Evolutionary conservation across 164 flowering plant genomes (phyloP).

Genomic region (Kingdonia uniflora): DNA sequence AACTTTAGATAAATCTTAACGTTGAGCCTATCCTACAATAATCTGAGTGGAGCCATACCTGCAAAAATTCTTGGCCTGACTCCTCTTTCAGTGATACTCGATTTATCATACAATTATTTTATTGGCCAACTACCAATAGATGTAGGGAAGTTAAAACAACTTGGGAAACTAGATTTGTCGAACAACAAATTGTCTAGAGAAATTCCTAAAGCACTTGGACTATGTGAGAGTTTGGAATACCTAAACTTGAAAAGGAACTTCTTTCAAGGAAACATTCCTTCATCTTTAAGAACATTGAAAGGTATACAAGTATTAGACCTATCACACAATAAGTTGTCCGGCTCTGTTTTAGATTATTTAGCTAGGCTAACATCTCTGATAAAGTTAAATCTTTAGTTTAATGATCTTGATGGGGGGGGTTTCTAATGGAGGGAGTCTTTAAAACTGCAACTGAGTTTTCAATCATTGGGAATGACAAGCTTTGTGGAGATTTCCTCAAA

Average conservation of each 20-base stretch:
- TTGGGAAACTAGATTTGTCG: conserved; percentile 6
- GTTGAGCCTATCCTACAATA: background rate
- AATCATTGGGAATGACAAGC: no score
- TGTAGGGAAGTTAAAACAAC: conserved; percentile 9
- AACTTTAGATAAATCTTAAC: no score
- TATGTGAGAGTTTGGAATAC: conserved; percentile 4
- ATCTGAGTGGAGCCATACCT: background rate
- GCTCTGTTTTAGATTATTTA: conserved; percentile 9
- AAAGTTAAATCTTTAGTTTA: background rate
- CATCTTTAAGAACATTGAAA: conserved; percentile 3
- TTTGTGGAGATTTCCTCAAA: no score
- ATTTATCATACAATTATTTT: conserved; percentile 12
- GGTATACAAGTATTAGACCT: conserved; percentile 12
- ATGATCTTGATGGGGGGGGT: no score
- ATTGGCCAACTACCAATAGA: conserved; percentile 15
- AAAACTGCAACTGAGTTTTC: no score
- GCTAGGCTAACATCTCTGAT: background rate
- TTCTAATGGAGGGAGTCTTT: no score
- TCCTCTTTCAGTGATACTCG: background rate
- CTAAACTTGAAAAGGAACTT: conserved; percentile 1
- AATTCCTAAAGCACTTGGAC: conserved; percentile 9
- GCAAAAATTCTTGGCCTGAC: background rate
- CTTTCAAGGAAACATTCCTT: conserved; percentile 7
- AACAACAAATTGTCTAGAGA: conserved; percentile 18
- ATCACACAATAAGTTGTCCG: conserved; percentile 14